Base-by-base conservation (phyloP, 2,329 filamentous ascomycete species). In the Incumbomyces delicatus region DNA sequence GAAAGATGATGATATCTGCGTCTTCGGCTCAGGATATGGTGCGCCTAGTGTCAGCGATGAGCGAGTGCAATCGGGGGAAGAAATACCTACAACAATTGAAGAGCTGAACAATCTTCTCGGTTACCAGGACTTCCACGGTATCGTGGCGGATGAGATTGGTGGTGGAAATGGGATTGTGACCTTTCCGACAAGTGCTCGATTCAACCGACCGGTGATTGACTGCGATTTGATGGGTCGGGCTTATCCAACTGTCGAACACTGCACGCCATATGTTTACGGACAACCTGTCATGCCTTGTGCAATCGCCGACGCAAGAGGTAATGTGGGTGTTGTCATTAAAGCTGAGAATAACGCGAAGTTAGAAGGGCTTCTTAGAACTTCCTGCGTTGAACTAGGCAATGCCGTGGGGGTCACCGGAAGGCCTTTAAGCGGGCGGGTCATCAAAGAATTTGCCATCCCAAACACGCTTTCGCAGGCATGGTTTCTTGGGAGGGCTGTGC, bases 181-280 rank as follows among this genome's bases (percentile, higher is more conserved):
- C 31, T 60, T 57, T 52, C 60, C 51, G 33, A 58, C 52, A 6
- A 53, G 58, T 36, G 58, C 53, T 31, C 49, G 55, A 17, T 61
- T 60, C 37, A 60, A 68, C 36, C 55, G 68, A 8, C 68, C 69
- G 1, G 63, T 64, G 20, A 62, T 72, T 10, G 70, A 73, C 46
- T 69, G 65, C 6, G 70, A 73, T 51, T 64, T 69, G 60, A 73
- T 73, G 70, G 70, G 69, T 8, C 57, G 68, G 14, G 69, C 68
- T 6, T 72, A 69, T 52, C 69, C 69, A n/a, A 69, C 65, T 0
- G 66, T 64, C 38, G 67, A 66, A 61, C 66, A 68, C 50, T 67
- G 62, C 3, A 70, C 66, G 2, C 66, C 66, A 1, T 66, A 67
- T 6, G 64, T 70, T 1, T 69, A 67, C 44, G 62, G 61, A 14